Conservation (phyloP, 805 yeast species). For the Starmerella ratchasimensis region DNA sequence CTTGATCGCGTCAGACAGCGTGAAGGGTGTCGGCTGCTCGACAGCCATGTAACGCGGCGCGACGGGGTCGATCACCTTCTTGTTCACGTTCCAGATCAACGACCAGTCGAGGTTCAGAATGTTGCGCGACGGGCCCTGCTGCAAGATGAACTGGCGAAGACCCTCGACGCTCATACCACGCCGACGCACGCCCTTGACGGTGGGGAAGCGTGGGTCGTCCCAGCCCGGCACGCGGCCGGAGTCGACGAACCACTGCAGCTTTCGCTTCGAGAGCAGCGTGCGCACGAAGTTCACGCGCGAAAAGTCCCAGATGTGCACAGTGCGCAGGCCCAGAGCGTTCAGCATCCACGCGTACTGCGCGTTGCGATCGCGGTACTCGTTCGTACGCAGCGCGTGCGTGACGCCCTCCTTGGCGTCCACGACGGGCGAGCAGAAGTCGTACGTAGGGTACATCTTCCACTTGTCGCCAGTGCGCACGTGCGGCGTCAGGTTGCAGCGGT, state of each 20-base stretch:
- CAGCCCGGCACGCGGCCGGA: slow-evolving; percentile 75
- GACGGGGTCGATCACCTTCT: slow-evolving; percentile 90
- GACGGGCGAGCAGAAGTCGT: slow-evolving; percentile 96
- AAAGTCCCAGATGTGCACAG: slow-evolving; percentile 95
- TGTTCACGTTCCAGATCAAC: slow-evolving; percentile 93
- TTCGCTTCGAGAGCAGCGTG: slow-evolving; percentile 90
- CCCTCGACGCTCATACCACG: slow-evolving; percentile 99
- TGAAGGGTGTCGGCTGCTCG: slow-evolving; percentile 54
- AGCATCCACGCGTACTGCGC: slow-evolving; percentile 97
- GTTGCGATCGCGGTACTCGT: slow-evolving; percentile 97
- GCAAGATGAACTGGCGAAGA: slow-evolving; percentile 76
- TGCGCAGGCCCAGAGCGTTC: slow-evolving; percentile 64
- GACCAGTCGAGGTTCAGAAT: slow-evolving; percentile 96
- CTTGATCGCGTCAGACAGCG: slow-evolving; percentile 51
- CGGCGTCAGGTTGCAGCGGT: slow-evolving; percentile 93
- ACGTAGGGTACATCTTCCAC: slow-evolving; percentile 97
- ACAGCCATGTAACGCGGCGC: slow-evolving; percentile 91
- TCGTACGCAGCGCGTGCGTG: slow-evolving; percentile 94
- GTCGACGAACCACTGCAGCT: slow-evolving; percentile 98
- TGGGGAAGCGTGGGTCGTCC: slow-evolving; percentile 99
- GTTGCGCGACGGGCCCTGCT: slow-evolving; percentile 97
- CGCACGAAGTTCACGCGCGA: slow-evolving; percentile 94
- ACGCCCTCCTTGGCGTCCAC: slow-evolving; percentile 95
- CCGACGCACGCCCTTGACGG: slow-evolving; percentile 97
- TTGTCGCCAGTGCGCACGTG: slow-evolving; percentile 88